Base-by-base conservation (phyloP, 1,139 yeast genomes). In the Geotrichum australiense region DNA sequence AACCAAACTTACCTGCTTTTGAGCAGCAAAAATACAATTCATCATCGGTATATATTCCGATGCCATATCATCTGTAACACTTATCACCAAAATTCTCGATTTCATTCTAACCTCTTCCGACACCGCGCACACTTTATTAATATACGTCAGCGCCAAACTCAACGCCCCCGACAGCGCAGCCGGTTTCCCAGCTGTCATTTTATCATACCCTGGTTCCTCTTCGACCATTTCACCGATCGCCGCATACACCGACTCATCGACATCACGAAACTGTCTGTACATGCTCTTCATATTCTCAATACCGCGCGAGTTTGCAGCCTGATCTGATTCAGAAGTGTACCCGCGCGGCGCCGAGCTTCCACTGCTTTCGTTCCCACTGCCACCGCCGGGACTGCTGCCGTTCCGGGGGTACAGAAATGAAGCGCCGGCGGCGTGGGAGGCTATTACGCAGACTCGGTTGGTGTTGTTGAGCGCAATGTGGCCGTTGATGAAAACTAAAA, bases 1-100 rank as follows among this genome's bases (percentile, higher is more conserved):
- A 22, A 16, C 7, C n/a, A 11, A 14, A 35, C 50, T 18, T 47
- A 53, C 58, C 80, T 84, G 75, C 61, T 87, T 87, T 53, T 91
- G 96, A 1, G 98, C 96, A 0, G 97, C 93, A 64, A 93, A 93
- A 33, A 91, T 89, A 51, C 93, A 74, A 62, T 93, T 93, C 98
- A 93, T 93, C 37, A 87, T 79, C 3, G 97, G 85, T 32, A 91
- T 85, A 61, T 93, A 93, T 47, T 85, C 85, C 41, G 86, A 68
- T 16, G 86, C 78, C 44, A 79, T 78, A 52, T 86, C 93, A 49
- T 80, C 87, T 49, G 81, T 78, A 15, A 83, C 80, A 43, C 85
- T 80, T 2, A 91, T 69, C 5, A 87, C 74, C 50, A 93, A 61
- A 8, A 91, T 70, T 40, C 96, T 66, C 0, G 95, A 76, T 50